Evolutionary conservation across 805 yeast species (phyloP).

Genomic region (Saccharomycopsis schoenii): DNA sequence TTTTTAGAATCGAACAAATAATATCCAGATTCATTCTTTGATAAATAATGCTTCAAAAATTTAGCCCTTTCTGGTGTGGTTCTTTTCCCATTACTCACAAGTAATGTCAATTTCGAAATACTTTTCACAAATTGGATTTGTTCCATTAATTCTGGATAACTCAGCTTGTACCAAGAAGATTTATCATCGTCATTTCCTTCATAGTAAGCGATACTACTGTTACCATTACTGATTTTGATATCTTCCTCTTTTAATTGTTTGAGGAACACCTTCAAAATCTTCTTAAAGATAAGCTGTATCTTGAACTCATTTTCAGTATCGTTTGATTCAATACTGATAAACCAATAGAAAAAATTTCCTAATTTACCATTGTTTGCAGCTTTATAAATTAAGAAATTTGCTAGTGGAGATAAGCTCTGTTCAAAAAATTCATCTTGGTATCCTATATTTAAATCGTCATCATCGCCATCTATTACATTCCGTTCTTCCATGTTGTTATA

Average conservation of each 20-base stretch:
- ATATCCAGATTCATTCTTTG: slow-evolving; percentile 28
- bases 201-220: background rate
- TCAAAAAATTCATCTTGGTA: background rate
- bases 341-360: slow-evolving; percentile 88
- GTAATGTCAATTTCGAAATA: slow-evolving; percentile 54
- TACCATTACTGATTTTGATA: background rate
- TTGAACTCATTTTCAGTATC: slow-evolving; percentile 38
- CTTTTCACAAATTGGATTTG: slow-evolving; percentile 65
- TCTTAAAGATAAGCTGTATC: slow-evolving; percentile 28
- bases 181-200: background rate
- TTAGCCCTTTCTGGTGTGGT: slow-evolving; percentile 65
- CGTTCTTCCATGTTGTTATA: background rate
- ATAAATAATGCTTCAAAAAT: slow-evolving; percentile 44
- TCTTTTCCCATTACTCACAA: slow-evolving; percentile 58
- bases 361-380: slow-evolving; percentile 55
- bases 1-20: slow-evolving; percentile 28
- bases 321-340: slow-evolving; percentile 75
- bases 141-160: slow-evolving; percentile 18
- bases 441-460: slow-evolving; percentile 4
- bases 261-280: slow-evolving; percentile 38
- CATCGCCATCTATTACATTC: background rate
- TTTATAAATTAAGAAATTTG: slow-evolving; percentile 64
- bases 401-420: slow-evolving; percentile 44
- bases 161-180: slow-evolving; percentile 22
- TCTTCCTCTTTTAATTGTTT: slow-evolving; percentile 19